Evolutionary conservation across 768 basidiomycete genomes (phyloP).

Genomic region (Phylloporus sp.): DNA sequence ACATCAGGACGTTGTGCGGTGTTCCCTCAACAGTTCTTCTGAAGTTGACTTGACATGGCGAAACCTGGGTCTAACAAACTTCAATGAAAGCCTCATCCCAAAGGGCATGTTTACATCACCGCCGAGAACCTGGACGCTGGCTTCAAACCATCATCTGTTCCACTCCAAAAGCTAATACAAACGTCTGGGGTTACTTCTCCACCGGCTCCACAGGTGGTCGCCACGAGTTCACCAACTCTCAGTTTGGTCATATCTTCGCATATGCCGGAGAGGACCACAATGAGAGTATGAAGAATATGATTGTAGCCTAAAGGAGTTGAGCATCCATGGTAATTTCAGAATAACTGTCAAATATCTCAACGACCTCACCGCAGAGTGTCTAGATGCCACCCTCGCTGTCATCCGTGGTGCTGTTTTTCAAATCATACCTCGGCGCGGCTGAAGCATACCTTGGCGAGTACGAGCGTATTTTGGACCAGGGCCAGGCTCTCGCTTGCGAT

Average conservation of each 20-base stretch:
- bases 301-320: constrained; percentile 97
- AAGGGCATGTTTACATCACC: constrained; percentile 98
- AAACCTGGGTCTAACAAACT: constrained; percentile 83
- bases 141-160: constrained; percentile 98
- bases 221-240: constrained; percentile 98
- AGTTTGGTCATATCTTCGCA: constrained; percentile 99
- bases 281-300: constrained; percentile 98
- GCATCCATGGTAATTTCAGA: constrained; percentile 97
- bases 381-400: constrained; percentile 88
- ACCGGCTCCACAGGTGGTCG: constrained; percentile 93
- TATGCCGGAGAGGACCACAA: constrained; percentile 95
- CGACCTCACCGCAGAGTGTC: constrained; percentile 95
- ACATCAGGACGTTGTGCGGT: constrained; percentile 94
- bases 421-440: constrained; percentile 86
- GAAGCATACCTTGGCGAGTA: constrained; percentile 91
- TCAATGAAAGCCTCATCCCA: constrained; percentile 93
- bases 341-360: constrained; percentile 98
- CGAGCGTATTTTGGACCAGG: constrained; percentile 94
- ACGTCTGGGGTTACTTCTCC: constrained; percentile 99
- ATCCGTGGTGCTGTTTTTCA: constrained; percentile 95
- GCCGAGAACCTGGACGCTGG: constrained; percentile 99
- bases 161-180: constrained; percentile 94
- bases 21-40: constrained; percentile 81
- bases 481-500: constrained; percentile 93
- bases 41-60: constrained; percentile 94